Percentiles rank a stretch among this genome's conserved stretches.
Conservation (phyloP, 2,329 filamentous ascomycete genomes). For the Iodosphaeria phyllophila region DNA sequence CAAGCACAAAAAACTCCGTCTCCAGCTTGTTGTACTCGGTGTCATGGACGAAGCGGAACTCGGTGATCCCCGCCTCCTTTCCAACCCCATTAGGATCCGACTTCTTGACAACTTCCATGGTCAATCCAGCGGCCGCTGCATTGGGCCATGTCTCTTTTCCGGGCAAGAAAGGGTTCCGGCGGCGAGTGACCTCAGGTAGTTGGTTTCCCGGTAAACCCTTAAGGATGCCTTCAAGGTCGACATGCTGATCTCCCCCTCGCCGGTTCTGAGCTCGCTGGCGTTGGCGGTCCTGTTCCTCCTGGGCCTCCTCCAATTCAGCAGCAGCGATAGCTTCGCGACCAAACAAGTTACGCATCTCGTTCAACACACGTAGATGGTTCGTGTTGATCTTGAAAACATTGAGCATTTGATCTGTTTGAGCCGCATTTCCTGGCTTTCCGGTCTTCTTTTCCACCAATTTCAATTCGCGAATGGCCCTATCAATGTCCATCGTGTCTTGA, state of each 20-base stretch:
- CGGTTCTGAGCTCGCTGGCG: slow-evolving; percentile 15
- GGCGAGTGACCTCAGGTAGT: slow-evolving; percentile 51
- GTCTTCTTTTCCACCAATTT: slow-evolving; percentile 7
- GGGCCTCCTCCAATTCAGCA: slow-evolving; percentile 26
- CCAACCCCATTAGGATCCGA: slow-evolving; percentile 6
- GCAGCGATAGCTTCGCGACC: slow-evolving; percentile 37
- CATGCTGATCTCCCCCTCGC: slow-evolving; percentile 26
- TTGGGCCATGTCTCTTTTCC: slow-evolving; percentile 78
- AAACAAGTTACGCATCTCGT: slow-evolving; percentile 64
- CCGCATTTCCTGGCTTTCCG: slow-evolving; percentile 2
- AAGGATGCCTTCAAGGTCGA: slow-evolving; percentile 38
- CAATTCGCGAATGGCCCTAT: slow-evolving; percentile 24
- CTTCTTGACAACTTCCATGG: slow-evolving; percentile 46
- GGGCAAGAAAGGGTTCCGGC: slow-evolving; percentile 69
- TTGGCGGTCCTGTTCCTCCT: slow-evolving; percentile 19
- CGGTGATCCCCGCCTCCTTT: slow-evolving; percentile 32
- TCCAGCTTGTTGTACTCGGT: slow-evolving; percentile 57
- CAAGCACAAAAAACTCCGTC: slow-evolving; percentile 54
- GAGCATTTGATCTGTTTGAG: slow-evolving; percentile 16
- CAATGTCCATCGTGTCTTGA: slow-evolving; percentile 35
- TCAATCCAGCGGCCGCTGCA: slow-evolving; percentile 60
- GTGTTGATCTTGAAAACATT: slow-evolving; percentile 33
- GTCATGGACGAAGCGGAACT: slow-evolving; percentile 68
- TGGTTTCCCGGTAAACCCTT: slow-evolving; percentile 38
- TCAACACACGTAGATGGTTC: slow-evolving; percentile 63